Percentiles rank a stretch among this genome's conserved stretches.
phyloP scores from a whole-genome alignment of 2,329 filamentous ascomycete species.

The Gremmenia infestans region DNA sequence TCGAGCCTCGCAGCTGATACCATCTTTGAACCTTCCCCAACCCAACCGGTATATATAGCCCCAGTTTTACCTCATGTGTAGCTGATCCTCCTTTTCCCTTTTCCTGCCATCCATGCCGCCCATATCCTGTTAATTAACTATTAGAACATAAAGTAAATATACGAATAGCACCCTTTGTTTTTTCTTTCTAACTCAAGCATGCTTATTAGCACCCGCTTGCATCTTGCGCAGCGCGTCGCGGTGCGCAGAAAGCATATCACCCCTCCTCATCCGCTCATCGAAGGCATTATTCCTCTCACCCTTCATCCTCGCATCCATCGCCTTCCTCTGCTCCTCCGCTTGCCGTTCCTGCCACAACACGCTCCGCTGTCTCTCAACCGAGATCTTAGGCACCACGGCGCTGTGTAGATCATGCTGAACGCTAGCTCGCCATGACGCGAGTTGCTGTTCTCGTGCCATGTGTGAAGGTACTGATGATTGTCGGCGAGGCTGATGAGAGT shows the following conservation, averaged over 20 bases:
- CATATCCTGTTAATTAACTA: background rate
- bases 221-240: slow-evolving; percentile 74
- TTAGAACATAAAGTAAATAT: slow-evolving; percentile 2
- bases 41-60: background rate
- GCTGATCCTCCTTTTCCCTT: background rate
- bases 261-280: slow-evolving; percentile 71
- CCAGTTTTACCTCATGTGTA: background rate
- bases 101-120: background rate
- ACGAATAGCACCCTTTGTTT: background rate
- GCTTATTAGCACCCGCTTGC: slow-evolving; percentile 44
- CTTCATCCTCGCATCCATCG: slow-evolving; percentile 51
- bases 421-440: slow-evolving; percentile 64
- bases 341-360: slow-evolving; percentile 52
- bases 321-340: slow-evolving; percentile 53
- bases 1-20: background rate
- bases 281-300: slow-evolving; percentile 58
- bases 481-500: slow-evolving; percentile 52
- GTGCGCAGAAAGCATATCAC: slow-evolving; percentile 71
- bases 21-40: background rate
- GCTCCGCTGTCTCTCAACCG: slow-evolving; percentile 50
- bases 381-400: slow-evolving; percentile 26
- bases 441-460: slow-evolving; percentile 49
- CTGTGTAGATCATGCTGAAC: slow-evolving; percentile 57
- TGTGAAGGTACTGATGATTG: slow-evolving; percentile 38
- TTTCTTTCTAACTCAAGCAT: slow-evolving; percentile 3